These are phyloP conservation scores for Sclerotinia borealis DNA, from an alignment of 2,329 filamentous ascomycete genomes.

Conservation along the genomic window DNA sequence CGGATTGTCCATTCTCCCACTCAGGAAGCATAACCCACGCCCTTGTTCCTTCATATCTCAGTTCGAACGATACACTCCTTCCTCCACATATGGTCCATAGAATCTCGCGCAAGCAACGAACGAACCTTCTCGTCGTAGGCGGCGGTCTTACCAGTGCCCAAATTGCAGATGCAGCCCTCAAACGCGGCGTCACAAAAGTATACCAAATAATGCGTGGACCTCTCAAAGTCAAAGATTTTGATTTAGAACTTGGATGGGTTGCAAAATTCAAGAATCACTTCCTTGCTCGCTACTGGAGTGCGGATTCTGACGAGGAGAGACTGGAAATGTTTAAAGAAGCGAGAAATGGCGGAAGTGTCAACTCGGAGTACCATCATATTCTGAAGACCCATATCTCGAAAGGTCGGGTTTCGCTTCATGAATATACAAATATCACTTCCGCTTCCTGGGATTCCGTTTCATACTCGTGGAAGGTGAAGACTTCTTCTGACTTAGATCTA, in stretches of 20 bases:
- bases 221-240: constrained; percentile 64
- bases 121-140: constrained; percentile 64
- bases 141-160: constrained; percentile 74
- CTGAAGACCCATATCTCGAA: constrained; percentile 14
- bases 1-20: constrained; percentile 36
- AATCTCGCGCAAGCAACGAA: constrained; percentile 44
- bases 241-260: constrained; percentile 72
- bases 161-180: constrained; percentile 60
- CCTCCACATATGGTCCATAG: constrained; percentile 41
- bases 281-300: constrained; percentile 71
- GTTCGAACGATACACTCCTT: constrained; percentile 14
- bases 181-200: constrained; percentile 59
- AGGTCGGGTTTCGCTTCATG: constrained; percentile 15
- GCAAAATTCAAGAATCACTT: constrained; percentile 75
- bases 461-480: constrained; percentile 43
- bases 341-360: constrained; percentile 71
- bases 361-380: constrained; percentile 38
- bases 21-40: constrained; percentile 20
- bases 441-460: constrained; percentile 43
- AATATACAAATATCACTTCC: constrained; percentile 37
- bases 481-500: constrained; percentile 44
- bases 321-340: constrained; percentile 59
- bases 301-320: constrained; percentile 64
- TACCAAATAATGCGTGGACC: constrained; percentile 62
- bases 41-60: constrained; percentile 11